Conservation (phyloP, 164 flowering plant species). For the Annona squamosa region DNA sequence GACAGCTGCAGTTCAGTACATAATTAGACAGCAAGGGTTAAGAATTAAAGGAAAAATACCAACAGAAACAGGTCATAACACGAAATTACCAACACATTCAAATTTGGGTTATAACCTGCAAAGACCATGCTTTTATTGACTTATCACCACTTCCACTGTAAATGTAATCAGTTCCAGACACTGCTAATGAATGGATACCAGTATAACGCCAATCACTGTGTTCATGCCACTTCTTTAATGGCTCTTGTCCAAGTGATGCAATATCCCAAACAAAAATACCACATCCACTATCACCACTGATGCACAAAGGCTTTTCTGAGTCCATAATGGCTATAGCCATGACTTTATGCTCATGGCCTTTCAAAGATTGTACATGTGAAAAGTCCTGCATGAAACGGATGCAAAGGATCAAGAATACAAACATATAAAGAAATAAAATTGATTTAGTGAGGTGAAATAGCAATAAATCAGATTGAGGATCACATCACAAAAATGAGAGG, state of each 20-base stretch:
- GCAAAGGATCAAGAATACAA: background rate
- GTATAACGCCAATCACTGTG: conserved; percentile 90
- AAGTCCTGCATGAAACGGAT: conserved; percentile 51
- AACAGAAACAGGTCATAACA: background rate
- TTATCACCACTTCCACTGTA: conserved; percentile 92
- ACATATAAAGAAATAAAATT: background rate
- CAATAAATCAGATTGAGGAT: too few relatives aligned
- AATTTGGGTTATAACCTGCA: conserved; percentile 38
- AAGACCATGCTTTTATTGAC: conserved; percentile 80
- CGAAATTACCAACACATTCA: background rate
- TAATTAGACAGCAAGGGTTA: too few relatives aligned
- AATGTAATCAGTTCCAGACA: conserved; percentile 44
- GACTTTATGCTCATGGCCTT: conserved; percentile 77
- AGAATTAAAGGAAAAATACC: too few relatives aligned
- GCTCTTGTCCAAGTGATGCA: conserved; percentile 37
- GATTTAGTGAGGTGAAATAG: background rate
- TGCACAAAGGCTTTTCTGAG: conserved; percentile 50
- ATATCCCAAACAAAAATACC: conserved; percentile 70
- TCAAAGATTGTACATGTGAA: conserved; percentile 61
- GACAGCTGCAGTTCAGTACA: too few relatives aligned
- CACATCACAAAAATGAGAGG: too few relatives aligned
- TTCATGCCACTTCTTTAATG: conserved; percentile 65
- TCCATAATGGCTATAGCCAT: conserved; percentile 59
- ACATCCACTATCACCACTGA: conserved; percentile 84
- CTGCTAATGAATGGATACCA: conserved; percentile 76